These are phyloP conservation scores for Vigna nakashimae DNA, from an alignment of 306 rosid species.

Conservation along the genomic window DNA sequence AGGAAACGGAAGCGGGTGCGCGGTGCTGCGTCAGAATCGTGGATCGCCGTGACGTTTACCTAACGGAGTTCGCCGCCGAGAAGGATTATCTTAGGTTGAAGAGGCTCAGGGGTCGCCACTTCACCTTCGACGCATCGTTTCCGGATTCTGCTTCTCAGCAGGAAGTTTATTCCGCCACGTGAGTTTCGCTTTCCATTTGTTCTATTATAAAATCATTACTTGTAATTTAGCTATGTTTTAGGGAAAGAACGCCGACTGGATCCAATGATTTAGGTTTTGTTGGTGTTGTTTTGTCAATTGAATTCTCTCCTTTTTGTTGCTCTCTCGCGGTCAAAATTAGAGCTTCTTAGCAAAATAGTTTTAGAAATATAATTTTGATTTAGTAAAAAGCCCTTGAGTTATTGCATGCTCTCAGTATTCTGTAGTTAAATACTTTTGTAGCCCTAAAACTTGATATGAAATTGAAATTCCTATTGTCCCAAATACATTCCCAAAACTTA, in stretches of 20 bases:
- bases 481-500: no score
- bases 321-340: no score
- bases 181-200: conserved; percentile 40
- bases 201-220: background rate
- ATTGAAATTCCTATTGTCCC: no score
- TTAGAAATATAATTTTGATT: no score
- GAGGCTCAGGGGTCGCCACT: conserved; percentile 82
- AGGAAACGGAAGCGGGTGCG: conserved; percentile 76
- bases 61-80: conserved; percentile 80
- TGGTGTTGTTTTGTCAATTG: no score
- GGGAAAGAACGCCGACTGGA: no score
- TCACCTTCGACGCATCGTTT: conserved; percentile 83
- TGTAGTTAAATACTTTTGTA: no score
- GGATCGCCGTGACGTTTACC: conserved; percentile 78
- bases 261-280: no score
- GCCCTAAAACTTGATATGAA: no score
- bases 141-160: conserved; percentile 75
- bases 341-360: no score
- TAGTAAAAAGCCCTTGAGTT: background rate
- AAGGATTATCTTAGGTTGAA: conserved; percentile 87
- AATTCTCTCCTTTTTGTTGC: no score
- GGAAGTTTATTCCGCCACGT: conserved; percentile 89
- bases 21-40: conserved; percentile 76
- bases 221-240: no score
- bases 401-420: background rate